Conservation (phyloP, 192 early-diverging fungal genomes). For the Backusella tarrabulga region DNA sequence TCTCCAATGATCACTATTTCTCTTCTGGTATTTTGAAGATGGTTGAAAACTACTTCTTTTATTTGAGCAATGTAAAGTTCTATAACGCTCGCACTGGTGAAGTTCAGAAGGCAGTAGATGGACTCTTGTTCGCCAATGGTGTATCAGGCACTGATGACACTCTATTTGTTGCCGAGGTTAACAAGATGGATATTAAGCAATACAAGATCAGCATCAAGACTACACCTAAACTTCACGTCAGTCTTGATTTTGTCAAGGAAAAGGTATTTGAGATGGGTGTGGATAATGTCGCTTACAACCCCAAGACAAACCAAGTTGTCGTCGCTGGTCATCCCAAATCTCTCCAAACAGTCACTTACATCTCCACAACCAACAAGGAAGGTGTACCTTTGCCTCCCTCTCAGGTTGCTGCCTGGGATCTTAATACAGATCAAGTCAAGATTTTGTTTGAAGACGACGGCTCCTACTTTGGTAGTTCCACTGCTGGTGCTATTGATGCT, state of each 20-base stretch:
- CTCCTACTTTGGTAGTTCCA: conserved; percentile 7
- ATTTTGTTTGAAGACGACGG: conserved; percentile 22
- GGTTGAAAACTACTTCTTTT: conserved; percentile 26
- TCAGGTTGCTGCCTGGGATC: conserved; percentile 18
- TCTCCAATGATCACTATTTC: conserved; percentile 29
- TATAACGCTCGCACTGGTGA: conserved; percentile 24
- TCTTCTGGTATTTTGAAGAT: conserved; percentile 4
- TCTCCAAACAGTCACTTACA: conserved; percentile 9
- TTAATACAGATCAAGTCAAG: not conserved
- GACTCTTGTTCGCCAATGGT: conserved; percentile 32
- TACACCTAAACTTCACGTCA: not conserved
- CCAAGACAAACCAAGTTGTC: conserved; percentile 15
- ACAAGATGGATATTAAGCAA: conserved; percentile 7
- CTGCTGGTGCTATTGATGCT: conserved; percentile 18
- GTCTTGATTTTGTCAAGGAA: conserved; percentile 5
- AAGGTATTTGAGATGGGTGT: conserved; percentile 22
- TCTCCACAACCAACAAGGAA: not conserved
- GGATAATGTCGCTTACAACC: conserved; percentile 25
- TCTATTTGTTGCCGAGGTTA: conserved; percentile 24
- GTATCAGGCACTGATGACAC: conserved; percentile 13
- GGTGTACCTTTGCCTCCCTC: conserved; percentile 9
- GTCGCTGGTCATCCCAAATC: conserved; percentile 32
- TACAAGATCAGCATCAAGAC: conserved; percentile 8
- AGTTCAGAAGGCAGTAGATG: not conserved
- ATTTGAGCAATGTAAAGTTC: conserved; percentile 16